These are phyloP conservation scores for Cornus florida DNA, from an alignment of 148 eudicot genomes.

Conservation along the genomic window DNA sequence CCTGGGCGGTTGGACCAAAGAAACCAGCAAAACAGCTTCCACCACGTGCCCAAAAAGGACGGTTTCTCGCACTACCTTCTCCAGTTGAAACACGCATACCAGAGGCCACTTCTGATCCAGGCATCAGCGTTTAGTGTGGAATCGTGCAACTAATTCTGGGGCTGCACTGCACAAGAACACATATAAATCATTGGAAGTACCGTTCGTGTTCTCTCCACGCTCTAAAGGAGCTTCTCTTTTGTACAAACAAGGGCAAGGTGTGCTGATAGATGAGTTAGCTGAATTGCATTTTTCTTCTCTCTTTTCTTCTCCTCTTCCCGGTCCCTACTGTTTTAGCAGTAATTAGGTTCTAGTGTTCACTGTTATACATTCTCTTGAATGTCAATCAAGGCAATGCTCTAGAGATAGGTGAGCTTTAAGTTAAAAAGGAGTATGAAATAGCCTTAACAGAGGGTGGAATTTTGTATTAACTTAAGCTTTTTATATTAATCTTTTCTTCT, in stretches of 20 bases:
- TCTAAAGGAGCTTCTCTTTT: constrained; percentile 15
- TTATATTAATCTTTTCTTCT: not conserved
- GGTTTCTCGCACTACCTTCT: constrained; percentile 48
- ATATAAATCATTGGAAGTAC: not conserved
- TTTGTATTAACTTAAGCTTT: constrained; percentile 25
- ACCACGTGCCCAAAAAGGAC: constrained; percentile 76
- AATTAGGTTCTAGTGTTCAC: constrained; percentile 33
- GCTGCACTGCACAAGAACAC: constrained; percentile 16
- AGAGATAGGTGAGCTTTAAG: constrained; percentile 31
- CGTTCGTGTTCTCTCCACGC: constrained; percentile 27
- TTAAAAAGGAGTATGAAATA: constrained; percentile 34
- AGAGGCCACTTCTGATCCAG: constrained; percentile 56
- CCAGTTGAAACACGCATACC: constrained; percentile 32
- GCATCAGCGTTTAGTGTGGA: constrained; percentile 29
- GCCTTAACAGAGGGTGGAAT: constrained; percentile 29
- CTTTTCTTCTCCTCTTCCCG: constrained; percentile 4
- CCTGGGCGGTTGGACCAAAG: constrained; percentile 66
- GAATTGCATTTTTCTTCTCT: constrained; percentile 2
- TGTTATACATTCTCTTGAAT: constrained; percentile 20
- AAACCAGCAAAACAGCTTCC: constrained; percentile 81
- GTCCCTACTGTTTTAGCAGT: constrained; percentile 18
- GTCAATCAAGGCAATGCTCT: constrained; percentile 22
- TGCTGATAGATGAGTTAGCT: constrained; percentile 15
- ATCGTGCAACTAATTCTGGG: constrained; percentile 21
- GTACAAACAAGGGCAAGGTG: constrained; percentile 25